A percentile compares a stretch with the other conserved stretches of the same genome.
Conservation (phyloP, 805 yeast genomes). For the Yarrowia sp. region DNA sequence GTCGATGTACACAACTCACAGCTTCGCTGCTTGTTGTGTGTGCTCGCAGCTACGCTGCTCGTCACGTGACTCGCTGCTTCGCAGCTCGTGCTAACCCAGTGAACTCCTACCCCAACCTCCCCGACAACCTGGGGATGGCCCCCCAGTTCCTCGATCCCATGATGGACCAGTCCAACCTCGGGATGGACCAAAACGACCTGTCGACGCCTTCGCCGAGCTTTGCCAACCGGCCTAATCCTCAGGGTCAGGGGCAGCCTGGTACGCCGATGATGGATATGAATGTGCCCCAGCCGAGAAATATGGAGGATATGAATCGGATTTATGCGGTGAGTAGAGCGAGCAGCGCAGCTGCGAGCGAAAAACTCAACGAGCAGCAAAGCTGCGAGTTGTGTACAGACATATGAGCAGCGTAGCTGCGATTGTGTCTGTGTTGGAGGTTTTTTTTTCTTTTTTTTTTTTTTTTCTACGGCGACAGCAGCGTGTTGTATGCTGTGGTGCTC, state of each 20-base stretch:
- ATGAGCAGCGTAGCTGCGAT: no score
- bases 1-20: no score
- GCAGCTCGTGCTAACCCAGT: slow-evolving; percentile 4
- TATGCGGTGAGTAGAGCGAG: slow-evolving; percentile 14
- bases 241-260: not conserved
- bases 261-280: slow-evolving; percentile 12
- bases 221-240: not conserved
- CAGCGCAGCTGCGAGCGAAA: not conserved
- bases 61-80: no score
- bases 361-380: not conserved
- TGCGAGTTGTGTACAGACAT: not conserved
- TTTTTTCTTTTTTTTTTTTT: no score
- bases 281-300: slow-evolving; percentile 1
- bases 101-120: slow-evolving; percentile 23
- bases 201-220: slow-evolving; percentile 20
- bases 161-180: not conserved
- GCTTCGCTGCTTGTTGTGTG: no score
- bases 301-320: slow-evolving; percentile 23
- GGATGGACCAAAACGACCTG: slow-evolving; percentile 18
- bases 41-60: no score
- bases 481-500: no score
- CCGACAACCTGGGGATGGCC: slow-evolving; percentile 14
- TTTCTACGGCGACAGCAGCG: no score
- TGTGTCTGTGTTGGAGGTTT: no score
- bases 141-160: slow-evolving; percentile 22